These are phyloP conservation scores for Mucor mucedo DNA, from an alignment of 371 early-diverging fungal species.

Conservation along the genomic window DNA sequence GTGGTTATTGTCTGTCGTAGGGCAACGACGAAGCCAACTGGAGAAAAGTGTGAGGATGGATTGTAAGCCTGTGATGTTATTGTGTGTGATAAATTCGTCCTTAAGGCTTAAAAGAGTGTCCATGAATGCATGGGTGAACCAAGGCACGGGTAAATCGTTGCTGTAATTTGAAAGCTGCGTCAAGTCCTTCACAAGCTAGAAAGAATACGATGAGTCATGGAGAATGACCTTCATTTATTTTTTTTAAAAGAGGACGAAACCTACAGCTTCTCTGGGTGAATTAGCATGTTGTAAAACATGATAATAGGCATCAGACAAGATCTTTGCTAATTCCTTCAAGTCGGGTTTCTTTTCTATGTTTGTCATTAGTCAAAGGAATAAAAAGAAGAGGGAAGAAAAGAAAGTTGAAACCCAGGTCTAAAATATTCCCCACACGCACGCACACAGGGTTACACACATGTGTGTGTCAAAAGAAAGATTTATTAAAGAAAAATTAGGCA, in stretches of 20 bases:
- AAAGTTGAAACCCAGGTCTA: no score
- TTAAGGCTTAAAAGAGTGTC: conserved; percentile 26
- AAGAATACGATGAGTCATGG: conserved; percentile 4
- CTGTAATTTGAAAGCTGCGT: conserved; percentile 41
- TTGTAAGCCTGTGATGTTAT: conserved; percentile 1
- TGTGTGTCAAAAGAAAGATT: no score
- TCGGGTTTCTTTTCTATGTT: conserved; percentile 19
- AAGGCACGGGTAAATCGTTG: conserved; percentile 49
- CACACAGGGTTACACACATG: no score
- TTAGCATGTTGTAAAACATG: conserved; percentile 35
- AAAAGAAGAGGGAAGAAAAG: neutral
- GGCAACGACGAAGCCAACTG: conserved; percentile 39
- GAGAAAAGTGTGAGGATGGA: conserved; percentile 34
- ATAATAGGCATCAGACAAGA: conserved; percentile 46
- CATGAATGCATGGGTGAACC: conserved; percentile 45
- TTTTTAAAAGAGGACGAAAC: neutral
- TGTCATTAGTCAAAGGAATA: neutral
- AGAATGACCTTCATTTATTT: neutral
- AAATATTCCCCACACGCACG: no score
- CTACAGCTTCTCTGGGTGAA: conserved; percentile 28
- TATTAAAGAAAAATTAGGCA: no score
- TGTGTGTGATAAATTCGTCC: conserved; percentile 1
- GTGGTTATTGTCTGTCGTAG: conserved; percentile 15
- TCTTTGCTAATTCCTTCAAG: conserved; percentile 42
- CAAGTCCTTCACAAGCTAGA: conserved; percentile 36